These are phyloP conservation scores for Lagerstroemia speciosa DNA, from an alignment of 345 rosid genomes.

Conservation along the genomic window DNA sequence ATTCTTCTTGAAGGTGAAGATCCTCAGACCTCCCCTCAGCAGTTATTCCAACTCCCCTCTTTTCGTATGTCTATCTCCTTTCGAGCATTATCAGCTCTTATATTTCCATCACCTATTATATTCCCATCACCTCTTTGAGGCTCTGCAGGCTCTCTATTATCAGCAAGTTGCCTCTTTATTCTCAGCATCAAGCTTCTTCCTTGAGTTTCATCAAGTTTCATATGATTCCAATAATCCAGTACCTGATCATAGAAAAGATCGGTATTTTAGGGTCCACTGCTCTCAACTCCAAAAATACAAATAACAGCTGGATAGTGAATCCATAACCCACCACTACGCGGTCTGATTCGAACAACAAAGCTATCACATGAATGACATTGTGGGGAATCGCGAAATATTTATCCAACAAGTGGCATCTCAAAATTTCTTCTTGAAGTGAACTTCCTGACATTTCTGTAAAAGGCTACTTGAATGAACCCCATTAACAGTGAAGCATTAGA, in stretches of 20 bases:
- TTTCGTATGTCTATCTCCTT: constrained; percentile 50
- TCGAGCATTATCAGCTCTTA: constrained; percentile 45
- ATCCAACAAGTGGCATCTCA: no score
- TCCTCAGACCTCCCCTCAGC: constrained; percentile 62
- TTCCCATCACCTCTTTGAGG: constrained; percentile 59
- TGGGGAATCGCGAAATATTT: no score
- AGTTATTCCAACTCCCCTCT: constrained; percentile 41
- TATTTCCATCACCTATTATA: no score
- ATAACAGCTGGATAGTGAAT: no score
- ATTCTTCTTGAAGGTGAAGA: constrained; percentile 44
- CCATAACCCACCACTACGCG: no score
- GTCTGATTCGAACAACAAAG: no score
- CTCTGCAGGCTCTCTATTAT: constrained; percentile 38
- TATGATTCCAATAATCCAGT: constrained; percentile 69
- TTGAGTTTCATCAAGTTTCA: constrained; percentile 86
- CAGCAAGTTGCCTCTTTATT: constrained; percentile 38
- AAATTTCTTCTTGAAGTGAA: no score
- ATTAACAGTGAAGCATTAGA: no score
- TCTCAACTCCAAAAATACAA: background rate
- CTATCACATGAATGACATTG: no score
- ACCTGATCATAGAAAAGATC: constrained; percentile 26
- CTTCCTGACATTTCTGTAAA: no score
- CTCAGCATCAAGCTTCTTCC: constrained; percentile 67
- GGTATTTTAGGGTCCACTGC: background rate
- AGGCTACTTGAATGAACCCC: no score